Conservation (phyloP, 495 filamentous ascomycete species). For the Aspergillus homomorphus region DNA sequence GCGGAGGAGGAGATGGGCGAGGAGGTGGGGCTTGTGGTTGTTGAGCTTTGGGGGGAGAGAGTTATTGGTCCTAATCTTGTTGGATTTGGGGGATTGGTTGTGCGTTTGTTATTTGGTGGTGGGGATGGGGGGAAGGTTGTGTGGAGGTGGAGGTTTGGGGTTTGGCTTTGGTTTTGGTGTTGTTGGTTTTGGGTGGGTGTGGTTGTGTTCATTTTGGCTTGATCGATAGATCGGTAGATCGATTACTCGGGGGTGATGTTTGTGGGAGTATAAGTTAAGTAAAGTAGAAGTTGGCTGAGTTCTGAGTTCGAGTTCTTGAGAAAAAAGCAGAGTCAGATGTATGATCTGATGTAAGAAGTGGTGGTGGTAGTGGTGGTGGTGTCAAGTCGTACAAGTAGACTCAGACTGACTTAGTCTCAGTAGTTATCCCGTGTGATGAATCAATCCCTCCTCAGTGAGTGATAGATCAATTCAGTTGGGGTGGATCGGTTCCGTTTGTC, state of each 20-base stretch:
- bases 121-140: slow-evolving; percentile 28
- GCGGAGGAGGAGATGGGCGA: slow-evolving; percentile 26
- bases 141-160: slow-evolving; percentile 15
- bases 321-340: background rate
- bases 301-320: no score
- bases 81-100: background rate
- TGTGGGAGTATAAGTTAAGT: no score
- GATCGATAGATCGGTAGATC: no score
- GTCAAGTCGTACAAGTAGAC: background rate
- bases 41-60: slow-evolving; percentile 24
- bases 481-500: no score
- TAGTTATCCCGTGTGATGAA: background rate
- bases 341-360: no score
- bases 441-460: no score
- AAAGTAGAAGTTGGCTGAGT: background rate
- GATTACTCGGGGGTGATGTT: no score
- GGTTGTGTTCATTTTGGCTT: no score
- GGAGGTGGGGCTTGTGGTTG: slow-evolving; percentile 24
- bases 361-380: background rate
- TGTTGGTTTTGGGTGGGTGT: background rate
- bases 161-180: background rate
- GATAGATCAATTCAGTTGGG: no score
- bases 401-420: background rate
- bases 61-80: background rate
- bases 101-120: slow-evolving; percentile 2